These are phyloP conservation scores for Hortaea sp. DNA, from an alignment of 2,329 filamentous ascomycete genomes.

Conservation along the genomic window DNA sequence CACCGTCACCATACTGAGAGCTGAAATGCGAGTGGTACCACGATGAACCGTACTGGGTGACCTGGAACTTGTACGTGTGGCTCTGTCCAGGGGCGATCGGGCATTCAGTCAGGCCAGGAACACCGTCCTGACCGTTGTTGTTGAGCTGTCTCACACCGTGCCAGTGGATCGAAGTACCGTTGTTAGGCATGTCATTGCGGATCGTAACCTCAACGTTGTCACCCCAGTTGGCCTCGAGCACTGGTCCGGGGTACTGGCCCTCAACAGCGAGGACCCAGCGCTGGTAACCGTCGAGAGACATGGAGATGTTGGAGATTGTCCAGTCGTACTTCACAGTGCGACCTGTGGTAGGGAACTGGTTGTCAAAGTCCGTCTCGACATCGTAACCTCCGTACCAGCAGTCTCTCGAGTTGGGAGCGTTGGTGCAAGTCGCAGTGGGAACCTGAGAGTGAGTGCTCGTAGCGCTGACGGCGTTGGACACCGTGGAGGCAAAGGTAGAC, in stretches of 20 bases:
- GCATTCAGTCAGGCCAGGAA: constrained; percentile 39
- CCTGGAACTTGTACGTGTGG: constrained; percentile 49
- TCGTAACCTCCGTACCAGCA: constrained; percentile 21
- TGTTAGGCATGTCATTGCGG: constrained; percentile 42
- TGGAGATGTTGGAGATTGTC: constrained; percentile 33
- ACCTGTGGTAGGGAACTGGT: constrained; percentile 23
- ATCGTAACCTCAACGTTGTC: constrained; percentile 43
- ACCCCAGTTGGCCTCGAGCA: constrained; percentile 19
- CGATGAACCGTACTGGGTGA: constrained; percentile 34
- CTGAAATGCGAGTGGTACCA: constrained; percentile 51
- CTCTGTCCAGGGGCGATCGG: constrained; percentile 40
- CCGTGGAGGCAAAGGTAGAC: constrained; percentile 6
- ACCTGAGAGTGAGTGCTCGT: constrained; percentile 9
- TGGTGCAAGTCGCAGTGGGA: constrained; percentile 18
- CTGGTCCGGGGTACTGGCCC: constrained; percentile 50
- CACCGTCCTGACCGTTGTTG: constrained; percentile 49
- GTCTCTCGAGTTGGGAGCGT: constrained; percentile 16
- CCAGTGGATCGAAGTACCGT: constrained; percentile 54
- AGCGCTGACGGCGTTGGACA: constrained; percentile 5
- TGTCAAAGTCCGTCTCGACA: constrained; percentile 27
- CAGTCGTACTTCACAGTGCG: constrained; percentile 29
- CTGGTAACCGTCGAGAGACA: constrained; percentile 34
- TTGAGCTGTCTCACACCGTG: constrained; percentile 51
- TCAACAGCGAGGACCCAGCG: constrained; percentile 43
- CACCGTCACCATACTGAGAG: constrained; percentile 46